Base-by-base conservation (phyloP, 2,329 filamentous ascomycete species). In the Verticillium zaregamsianum region DNA sequence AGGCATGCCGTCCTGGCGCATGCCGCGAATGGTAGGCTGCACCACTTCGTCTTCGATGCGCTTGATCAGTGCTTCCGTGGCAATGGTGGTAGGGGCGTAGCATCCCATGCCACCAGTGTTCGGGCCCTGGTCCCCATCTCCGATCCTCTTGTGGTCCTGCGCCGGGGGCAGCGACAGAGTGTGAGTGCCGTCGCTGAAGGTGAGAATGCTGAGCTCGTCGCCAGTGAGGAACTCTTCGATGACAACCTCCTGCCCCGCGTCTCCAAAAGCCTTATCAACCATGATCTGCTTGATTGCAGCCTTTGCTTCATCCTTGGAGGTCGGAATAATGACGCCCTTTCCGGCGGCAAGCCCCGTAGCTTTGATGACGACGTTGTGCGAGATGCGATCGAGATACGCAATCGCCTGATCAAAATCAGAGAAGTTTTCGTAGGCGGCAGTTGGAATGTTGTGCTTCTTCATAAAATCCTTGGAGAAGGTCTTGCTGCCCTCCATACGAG, bases 381-480 rank as follows among this genome's bases (percentile, higher is more conserved):
- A 70, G 23, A 87, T 77, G 6, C 72, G 77, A 61, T 89, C 82
- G 14, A 93, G 77, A 69, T 93, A 90, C 65, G 81, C 72, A 58
- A 75, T 77, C 1, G 89, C 88, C 3, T 79, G 72, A 59, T 86
- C 80, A 71, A 87, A 87, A 60, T 83, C 76, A 66, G 77, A 81
- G 72, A 93, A 93, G 73, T 89, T 92, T 67, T 82, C 79, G 72
- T 91, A 92, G 39, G 80, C 80, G 12, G 91, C 91, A 0, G 90
- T 93, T 20, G 90, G 90, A 65, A 93, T 93, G 63, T 80, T 81
- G 72, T 91, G 81, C 55, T 83, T 81, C 69, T 85, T 82, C 90
- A 93, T 93, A 70, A 93, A 93, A 69, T 91, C 87, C 70, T 93
- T 93, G 45, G 88, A 87, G 71, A 90, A 93, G 1, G 89, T 85